Conservation (phyloP, 148 eudicot species). For the Vaccinium vitisidaea region DNA sequence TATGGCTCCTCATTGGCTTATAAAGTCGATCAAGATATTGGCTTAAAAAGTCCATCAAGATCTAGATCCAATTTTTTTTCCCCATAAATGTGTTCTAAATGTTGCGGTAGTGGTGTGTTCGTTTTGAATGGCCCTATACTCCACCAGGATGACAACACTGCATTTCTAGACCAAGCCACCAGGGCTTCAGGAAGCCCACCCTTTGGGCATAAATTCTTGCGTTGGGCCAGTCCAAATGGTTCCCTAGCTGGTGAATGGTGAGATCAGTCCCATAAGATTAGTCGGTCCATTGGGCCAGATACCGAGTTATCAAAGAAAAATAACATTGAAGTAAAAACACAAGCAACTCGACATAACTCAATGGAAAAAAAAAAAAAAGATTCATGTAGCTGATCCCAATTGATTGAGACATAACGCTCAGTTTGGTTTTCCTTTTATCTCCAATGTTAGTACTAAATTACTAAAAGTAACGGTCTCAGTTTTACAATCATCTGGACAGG, state of each 20-base stretch:
- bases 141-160: background rate
- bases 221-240: background rate
- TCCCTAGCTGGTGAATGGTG: background rate
- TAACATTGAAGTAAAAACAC: too few relatives aligned
- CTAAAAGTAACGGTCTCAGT: background rate
- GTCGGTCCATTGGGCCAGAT: background rate
- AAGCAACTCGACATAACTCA: too few relatives aligned
- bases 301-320: background rate
- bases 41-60: background rate
- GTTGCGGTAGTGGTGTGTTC: background rate
- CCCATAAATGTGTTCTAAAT: background rate
- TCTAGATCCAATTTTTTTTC: background rate
- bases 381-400: too few relatives aligned
- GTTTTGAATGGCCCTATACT: background rate
- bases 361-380: too few relatives aligned
- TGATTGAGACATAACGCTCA: too few relatives aligned
- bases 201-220: background rate
- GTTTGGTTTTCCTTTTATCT: background rate
- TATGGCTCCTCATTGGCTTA: background rate
- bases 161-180: background rate
- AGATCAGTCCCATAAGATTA: background rate
- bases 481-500: slow-evolving; percentile 37
- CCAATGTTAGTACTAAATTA: background rate
- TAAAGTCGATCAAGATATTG: background rate
- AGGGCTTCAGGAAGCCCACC: background rate